These are phyloP conservation scores for Pseudogymnoascus sp. DNA, from an alignment of 2,329 filamentous ascomycete genomes.

Conservation along the genomic window DNA sequence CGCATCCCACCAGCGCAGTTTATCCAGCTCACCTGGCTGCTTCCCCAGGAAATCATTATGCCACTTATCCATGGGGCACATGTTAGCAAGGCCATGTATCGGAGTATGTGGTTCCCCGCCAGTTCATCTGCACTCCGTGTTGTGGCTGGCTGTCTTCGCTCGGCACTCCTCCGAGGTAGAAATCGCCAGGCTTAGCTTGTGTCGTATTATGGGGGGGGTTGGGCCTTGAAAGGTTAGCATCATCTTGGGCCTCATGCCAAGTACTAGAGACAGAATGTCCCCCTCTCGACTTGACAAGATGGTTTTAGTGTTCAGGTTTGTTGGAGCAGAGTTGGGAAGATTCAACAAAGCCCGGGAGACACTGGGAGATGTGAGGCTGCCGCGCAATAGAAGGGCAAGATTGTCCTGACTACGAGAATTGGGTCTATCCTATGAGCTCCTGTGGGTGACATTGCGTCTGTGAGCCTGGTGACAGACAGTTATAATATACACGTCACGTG, in stretches of 20 bases:
- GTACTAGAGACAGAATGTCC: not conserved
- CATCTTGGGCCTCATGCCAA: not conserved
- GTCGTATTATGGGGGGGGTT: not conserved
- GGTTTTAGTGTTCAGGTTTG: not conserved
- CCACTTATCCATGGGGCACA: not conserved
- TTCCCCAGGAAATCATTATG: not conserved
- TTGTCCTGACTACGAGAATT: not conserved
- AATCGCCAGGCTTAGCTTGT: not conserved
- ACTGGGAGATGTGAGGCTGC: not conserved
- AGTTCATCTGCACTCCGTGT: not conserved
- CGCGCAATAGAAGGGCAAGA: not conserved
- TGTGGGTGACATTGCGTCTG: not conserved
- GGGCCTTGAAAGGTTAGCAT: not conserved
- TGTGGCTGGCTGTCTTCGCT: not conserved
- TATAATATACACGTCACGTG: not conserved
- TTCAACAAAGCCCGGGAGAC: not conserved
- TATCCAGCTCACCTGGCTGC: not conserved
- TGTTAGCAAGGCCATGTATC: not conserved
- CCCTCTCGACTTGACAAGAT: not conserved
- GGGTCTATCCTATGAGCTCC: not conserved
- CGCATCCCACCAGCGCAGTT: not conserved
- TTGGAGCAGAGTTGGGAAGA: not conserved
- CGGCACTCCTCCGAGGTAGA: not conserved
- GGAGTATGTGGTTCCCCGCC: not conserved
- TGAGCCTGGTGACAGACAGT: not conserved